A percentile compares a stretch with the other conserved stretches of the same genome.
Conservation (phyloP, 257 asterid species). For the Linaria vulgaris region DNA sequence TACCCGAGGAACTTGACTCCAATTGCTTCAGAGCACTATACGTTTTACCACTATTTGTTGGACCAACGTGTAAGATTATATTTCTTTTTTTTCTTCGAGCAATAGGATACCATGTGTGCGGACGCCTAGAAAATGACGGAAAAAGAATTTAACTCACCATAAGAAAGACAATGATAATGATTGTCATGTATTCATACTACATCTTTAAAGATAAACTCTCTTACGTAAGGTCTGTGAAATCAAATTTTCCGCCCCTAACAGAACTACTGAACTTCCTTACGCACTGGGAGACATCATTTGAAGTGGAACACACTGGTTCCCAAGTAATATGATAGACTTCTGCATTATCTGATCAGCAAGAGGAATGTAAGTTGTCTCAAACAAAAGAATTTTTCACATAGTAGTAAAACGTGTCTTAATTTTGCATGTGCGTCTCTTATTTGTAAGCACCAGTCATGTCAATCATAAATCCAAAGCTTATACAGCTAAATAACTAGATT, state of each 20-base stretch:
- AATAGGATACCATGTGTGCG: constrained; percentile 88
- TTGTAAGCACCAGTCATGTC: neutral
- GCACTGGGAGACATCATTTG: constrained; percentile 33
- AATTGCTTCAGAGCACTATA: constrained; percentile 75
- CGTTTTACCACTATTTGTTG: constrained; percentile 98
- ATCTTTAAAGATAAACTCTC: constrained; percentile 22
- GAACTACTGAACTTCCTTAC: constrained; percentile 53
- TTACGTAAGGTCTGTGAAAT: constrained; percentile 94
- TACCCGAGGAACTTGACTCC: constrained; percentile 81
- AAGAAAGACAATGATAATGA: constrained; percentile 15
- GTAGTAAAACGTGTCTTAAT: neutral
- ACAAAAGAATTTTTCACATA: constrained; percentile 17
- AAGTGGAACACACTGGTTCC: constrained; percentile 37
- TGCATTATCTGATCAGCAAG: constrained; percentile 44
- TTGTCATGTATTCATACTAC: constrained; percentile 19
- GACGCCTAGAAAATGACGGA: constrained; percentile 48
- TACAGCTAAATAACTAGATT: neutral
- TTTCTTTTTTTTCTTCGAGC: constrained; percentile 78
- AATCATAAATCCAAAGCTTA: neutral
- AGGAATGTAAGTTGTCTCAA: constrained; percentile 15
- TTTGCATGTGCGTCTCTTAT: neutral
- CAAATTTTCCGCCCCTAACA: constrained; percentile 39
- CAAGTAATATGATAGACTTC: constrained; percentile 32
- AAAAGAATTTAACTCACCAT: constrained; percentile 2
- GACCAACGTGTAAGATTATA: constrained; percentile 86